Evolutionary conservation across 2,329 filamentous ascomycete species (phyloP), one percentile per base, ranked within the genome.

Genomic region (Claviceps paspali): DNA sequence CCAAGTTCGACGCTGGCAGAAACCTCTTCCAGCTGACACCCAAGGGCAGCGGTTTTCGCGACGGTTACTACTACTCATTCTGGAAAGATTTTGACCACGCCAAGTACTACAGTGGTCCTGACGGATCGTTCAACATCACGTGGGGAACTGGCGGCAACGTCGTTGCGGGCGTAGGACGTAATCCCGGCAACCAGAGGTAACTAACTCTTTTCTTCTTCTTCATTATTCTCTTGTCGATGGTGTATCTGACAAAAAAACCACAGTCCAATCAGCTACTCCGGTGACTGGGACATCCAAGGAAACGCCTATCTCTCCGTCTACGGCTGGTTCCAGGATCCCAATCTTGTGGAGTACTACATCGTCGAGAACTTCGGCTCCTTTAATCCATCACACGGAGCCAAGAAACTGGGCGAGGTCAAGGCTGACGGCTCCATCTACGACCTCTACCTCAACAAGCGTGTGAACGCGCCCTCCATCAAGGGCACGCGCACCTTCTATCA

Each of bases 141-240:
- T 73, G 68, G 68, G 49, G 43, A 30, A 57, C 58, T 33, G 54
- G 51, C 18, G 68, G 67, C 24, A 70, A 73, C 57, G 66, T 72
- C 32, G 68, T 73, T 23, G 67, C 59, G 40, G 72, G 71, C 23
- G 75, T 73, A 54, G 71, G 72, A 28, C 75, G 70, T 69, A 64
- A 64, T 39, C 63, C 68, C 14, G 70, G 70, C 15, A 56, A 52
- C 40, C 52, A 57, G 22, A 59, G 65, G 67, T 73, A 60, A 41
- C 55, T 42, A 2, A 1, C 4, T 14, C 24, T 23, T 33, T 33
- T 9, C 17, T 18, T 17, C 10, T 30, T 14, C 14, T 9, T 6
- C n/a, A 9, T 10, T 23, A 19, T 18, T 24, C 28, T 29, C 11
- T 9, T 17, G 22, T 22, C 33, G 12, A 33, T 15, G 11, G 18